A percentile compares a stretch with the other conserved stretches of the same genome.
phyloP scores from a whole-genome alignment of 371 early-diverging fungal genomes.

The Mortierella sp. region DNA sequence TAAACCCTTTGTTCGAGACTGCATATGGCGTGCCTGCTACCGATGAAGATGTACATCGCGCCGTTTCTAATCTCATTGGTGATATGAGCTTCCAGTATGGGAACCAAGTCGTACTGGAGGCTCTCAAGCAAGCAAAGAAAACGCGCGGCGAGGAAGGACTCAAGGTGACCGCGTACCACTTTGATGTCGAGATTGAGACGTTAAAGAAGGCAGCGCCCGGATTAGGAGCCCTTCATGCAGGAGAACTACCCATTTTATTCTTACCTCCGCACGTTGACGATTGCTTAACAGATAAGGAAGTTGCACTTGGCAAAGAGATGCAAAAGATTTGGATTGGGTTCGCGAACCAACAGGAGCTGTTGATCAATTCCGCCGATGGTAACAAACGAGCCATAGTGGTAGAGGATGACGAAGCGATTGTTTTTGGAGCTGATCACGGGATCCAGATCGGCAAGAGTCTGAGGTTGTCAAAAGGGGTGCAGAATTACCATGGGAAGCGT shows the following conservation, averaged over 20 bases:
- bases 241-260: conserved; percentile 28
- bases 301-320: conserved; percentile 27
- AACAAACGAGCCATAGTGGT: not conserved
- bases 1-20: conserved; percentile 15
- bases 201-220: conserved; percentile 3
- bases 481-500: not conserved
- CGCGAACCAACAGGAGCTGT: conserved; percentile 14
- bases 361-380: not conserved
- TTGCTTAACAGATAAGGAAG: conserved; percentile 6
- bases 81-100: conserved; percentile 15
- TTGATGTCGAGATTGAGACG: conserved; percentile 2
- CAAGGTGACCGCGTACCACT: conserved; percentile 8
- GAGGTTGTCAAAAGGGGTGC: conserved; percentile 2
- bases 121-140: not conserved
- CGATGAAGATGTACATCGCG: conserved; percentile 17
- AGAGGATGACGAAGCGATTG: conserved; percentile 13
- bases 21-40: conserved; percentile 22
- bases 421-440: conserved; percentile 4
- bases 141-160: not conserved
- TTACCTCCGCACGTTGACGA: not conserved
- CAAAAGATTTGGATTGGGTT: conserved; percentile 30
- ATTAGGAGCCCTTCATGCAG: conserved; percentile 24
- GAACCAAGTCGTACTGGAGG: conserved; percentile 2
- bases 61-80: not conserved
- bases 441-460: conserved; percentile 5